Evolutionary conservation across 2,329 filamentous ascomycete genomes (phyloP).

Genomic region (Fusarium tjaetaba): DNA sequence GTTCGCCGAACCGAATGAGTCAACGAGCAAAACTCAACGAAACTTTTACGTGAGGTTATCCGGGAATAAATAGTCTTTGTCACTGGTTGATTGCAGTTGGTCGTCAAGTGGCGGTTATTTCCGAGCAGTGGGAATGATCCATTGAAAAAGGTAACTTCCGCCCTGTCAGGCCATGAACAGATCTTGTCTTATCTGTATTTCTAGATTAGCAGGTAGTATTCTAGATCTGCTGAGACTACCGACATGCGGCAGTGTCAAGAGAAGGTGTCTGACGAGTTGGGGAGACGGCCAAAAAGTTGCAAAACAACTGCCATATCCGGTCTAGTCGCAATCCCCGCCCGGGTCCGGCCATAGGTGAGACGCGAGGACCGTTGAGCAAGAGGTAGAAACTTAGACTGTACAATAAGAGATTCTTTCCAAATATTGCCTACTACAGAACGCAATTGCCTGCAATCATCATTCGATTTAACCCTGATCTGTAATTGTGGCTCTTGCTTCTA

Average conservation of each 20-base stretch:
- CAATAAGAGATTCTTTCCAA: slow-evolving; percentile 1
- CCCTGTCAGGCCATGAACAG: neutral
- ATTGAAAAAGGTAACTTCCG: neutral
- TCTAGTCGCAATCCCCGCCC: slow-evolving; percentile 41
- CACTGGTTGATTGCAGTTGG: neutral
- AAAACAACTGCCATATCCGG: slow-evolving; percentile 46
- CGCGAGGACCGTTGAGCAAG: neutral
- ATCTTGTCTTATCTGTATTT: neutral
- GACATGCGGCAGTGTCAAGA: slow-evolving; percentile 19
- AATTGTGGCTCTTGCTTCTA: slow-evolving; percentile 34
- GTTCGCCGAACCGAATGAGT: neutral
- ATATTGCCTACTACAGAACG: slow-evolving; percentile 1
- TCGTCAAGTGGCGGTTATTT: neutral
- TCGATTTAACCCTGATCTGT: slow-evolving; percentile 17
- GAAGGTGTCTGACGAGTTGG: slow-evolving; percentile 6
- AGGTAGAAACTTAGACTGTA: slow-evolving; percentile 14
- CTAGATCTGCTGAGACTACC: slow-evolving; percentile 19
- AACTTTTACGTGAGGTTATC: neutral
- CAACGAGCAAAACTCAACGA: neutral
- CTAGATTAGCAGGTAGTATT: neutral
- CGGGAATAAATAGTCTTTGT: neutral
- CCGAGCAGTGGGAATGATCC: neutral
- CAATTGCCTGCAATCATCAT: slow-evolving; percentile 12
- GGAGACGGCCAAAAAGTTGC: slow-evolving; percentile 27
- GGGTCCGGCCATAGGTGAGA: slow-evolving; percentile 25